Percentiles rank a stretch among this genome's conserved stretches.
Evolutionary conservation across 345 rosid genomes (phyloP).

Genomic region (Sapria himalayana): DNA sequence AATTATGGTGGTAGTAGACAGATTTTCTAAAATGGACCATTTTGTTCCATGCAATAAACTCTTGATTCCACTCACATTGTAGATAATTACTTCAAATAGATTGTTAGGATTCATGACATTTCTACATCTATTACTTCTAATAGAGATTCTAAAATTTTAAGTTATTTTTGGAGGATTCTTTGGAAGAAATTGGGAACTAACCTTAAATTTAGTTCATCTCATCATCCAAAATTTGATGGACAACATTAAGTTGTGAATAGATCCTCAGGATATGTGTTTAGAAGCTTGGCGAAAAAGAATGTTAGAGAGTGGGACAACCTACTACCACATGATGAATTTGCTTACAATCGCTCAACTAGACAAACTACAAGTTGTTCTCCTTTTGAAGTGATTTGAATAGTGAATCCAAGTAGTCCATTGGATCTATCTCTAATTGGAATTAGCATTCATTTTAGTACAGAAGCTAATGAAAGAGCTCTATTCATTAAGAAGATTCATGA

Average conservation of each 20-base stretch:
- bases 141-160: not conserved
- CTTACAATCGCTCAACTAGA: not conserved
- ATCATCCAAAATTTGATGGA: too few relatives aligned
- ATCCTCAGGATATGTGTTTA: not conserved
- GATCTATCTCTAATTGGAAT: not conserved
- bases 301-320: not conserved
- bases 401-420: not conserved
- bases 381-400: not conserved
- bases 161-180: not conserved
- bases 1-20: not conserved
- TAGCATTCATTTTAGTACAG: not conserved
- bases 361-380: not conserved
- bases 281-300: not conserved
- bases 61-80: not conserved
- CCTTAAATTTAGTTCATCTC: not conserved
- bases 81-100: not conserved
- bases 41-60: not conserved
- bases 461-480: not conserved
- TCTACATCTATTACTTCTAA: too few relatives aligned
- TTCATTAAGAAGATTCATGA: not conserved
- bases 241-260: too few relatives aligned
- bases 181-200: not conserved
- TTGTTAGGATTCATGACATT: not conserved
- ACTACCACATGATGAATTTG: not conserved
- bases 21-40: too few relatives aligned